Evolutionary conservation across 768 basidiomycete species (phyloP).

Genomic region (Cystofilobasidium capitatum): DNA sequence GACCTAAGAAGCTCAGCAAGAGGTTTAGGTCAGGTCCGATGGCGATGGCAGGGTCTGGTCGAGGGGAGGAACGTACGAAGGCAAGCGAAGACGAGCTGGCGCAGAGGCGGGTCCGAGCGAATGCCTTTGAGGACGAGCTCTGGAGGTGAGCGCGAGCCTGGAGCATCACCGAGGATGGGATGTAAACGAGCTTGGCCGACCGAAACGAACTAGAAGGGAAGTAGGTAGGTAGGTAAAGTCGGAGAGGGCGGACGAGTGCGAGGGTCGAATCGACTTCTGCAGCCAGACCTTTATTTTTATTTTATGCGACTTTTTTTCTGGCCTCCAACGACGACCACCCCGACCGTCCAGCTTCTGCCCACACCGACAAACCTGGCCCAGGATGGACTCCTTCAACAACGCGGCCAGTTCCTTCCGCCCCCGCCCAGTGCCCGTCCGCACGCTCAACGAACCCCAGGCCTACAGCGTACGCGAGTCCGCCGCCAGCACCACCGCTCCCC

Average conservation of each 20-base stretch:
- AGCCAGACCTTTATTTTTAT: too few species aligned
- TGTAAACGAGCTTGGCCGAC: too few species aligned
- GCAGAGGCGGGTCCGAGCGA: neutral
- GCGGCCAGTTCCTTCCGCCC: neutral
- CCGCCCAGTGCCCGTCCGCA: neutral
- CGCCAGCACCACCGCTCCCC: neutral
- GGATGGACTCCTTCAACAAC: constrained; percentile 6
- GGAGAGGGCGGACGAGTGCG: too few species aligned
- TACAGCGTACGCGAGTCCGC: neutral
- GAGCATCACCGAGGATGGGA: neutral
- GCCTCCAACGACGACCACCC: neutral
- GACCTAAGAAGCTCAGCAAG: too few species aligned
- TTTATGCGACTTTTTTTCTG: neutral
- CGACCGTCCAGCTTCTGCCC: neutral
- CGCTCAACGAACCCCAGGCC: constrained; percentile 6
- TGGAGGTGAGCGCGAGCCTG: neutral
- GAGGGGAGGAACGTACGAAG: too few species aligned
- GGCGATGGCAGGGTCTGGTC: too few species aligned
- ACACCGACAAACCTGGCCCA: neutral
- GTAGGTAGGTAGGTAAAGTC: too few species aligned
- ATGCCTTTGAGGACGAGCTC: neutral
- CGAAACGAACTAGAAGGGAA: too few species aligned
- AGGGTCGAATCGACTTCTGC: too few species aligned
- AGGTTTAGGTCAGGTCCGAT: neutral
- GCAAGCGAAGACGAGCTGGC: neutral